A percentile compares a stretch with the other conserved stretches of the same genome.
These are phyloP conservation scores for Candida parachauliodes DNA, from an alignment of 805 yeast genomes.

Conservation along the genomic window DNA sequence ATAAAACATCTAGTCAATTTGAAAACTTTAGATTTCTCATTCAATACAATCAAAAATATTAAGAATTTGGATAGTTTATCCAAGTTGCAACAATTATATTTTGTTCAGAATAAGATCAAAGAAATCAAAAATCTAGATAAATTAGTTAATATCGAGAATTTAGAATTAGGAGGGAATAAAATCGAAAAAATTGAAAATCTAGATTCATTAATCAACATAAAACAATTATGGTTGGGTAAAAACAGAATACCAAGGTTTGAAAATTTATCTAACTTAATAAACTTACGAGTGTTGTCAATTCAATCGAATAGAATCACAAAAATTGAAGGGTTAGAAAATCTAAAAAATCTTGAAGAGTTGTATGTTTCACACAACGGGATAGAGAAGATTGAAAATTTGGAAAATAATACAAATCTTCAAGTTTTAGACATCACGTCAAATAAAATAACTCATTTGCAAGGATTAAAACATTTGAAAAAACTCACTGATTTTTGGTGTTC, in stretches of 20 bases:
- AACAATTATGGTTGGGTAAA: conserved; percentile 90
- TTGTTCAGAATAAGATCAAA: conserved; percentile 83
- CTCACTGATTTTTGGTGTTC: conserved; percentile 95
- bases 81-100: conserved; percentile 64
- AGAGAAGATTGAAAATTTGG: conserved; percentile 70
- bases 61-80: conserved; percentile 66
- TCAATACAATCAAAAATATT: conserved; percentile 83
- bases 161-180: conserved; percentile 91
- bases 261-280: conserved; percentile 55
- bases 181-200: conserved; percentile 59
- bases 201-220: conserved; percentile 50
- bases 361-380: conserved; percentile 86
- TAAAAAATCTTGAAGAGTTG: conserved; percentile 74
- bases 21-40: conserved; percentile 72
- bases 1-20: conserved; percentile 57
- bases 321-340: conserved; percentile 74
- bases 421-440: conserved; percentile 84
- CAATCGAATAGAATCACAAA: conserved; percentile 80
- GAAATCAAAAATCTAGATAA: conserved; percentile 65
- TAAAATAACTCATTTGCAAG: conserved; percentile 55
- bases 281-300: conserved; percentile 74
- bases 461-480: conserved; percentile 59
- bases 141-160: conserved; percentile 53
- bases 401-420: conserved; percentile 59
- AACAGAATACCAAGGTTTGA: conserved; percentile 67